phyloP scores from a whole-genome alignment of 345 rosid species.

The Populus euphratica region DNA sequence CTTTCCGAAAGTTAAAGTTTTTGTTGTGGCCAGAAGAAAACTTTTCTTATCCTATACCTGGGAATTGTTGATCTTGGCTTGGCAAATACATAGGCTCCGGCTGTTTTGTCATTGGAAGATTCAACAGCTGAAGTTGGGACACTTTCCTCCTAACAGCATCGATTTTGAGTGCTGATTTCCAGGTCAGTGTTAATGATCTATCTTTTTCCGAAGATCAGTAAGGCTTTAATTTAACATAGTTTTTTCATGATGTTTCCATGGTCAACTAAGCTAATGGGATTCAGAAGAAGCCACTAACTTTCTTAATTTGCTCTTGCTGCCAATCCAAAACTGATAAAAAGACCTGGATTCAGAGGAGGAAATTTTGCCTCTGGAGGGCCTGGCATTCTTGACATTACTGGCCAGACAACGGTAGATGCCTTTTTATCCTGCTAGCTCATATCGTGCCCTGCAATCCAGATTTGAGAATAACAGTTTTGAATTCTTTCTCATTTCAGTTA shows the following conservation, averaged over 20 bases:
- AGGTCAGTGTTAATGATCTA: slow-evolving; percentile 23
- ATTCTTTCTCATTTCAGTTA: slow-evolving; percentile 4
- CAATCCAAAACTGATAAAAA: slow-evolving; percentile 21
- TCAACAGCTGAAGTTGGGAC: no score
- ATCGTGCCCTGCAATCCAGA: background rate
- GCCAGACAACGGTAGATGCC: slow-evolving; percentile 18
- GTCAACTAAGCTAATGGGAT: slow-evolving; percentile 42
- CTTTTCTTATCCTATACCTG: slow-evolving; percentile 11
- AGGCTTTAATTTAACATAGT: background rate
- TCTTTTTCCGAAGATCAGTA: background rate
- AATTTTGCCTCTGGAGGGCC: slow-evolving; percentile 61
- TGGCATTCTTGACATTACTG: slow-evolving; percentile 40
- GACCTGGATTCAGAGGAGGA: slow-evolving; percentile 31
- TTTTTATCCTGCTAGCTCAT: background rate
- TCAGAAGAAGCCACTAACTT: slow-evolving; percentile 44
- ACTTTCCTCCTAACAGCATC: no score
- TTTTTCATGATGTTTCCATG: background rate
- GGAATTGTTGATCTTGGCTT: slow-evolving; percentile 4
- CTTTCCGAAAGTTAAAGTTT: no score
- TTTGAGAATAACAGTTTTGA: background rate
- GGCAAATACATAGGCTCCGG: slow-evolving; percentile 32
- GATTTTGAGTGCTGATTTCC: slow-evolving; percentile 39
- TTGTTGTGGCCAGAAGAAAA: background rate
- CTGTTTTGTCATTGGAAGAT: slow-evolving; percentile 18
- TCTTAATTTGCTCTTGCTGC: slow-evolving; percentile 21